Evolutionary conservation across 306 rosid species (phyloP).

Genomic region (Medicago arabica): DNA sequence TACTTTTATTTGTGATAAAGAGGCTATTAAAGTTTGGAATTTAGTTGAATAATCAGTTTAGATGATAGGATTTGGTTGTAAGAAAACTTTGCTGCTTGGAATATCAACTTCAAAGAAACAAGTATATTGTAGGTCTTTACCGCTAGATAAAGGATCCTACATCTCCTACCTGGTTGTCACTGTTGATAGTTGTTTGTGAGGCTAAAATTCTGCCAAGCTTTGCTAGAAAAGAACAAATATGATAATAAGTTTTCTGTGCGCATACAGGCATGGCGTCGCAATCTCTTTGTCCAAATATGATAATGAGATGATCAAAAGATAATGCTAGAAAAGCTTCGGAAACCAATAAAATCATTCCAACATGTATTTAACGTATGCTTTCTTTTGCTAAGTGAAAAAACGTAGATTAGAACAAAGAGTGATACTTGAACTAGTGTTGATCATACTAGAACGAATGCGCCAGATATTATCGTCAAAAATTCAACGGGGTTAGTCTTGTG

Average conservation of each 20-base stretch:
- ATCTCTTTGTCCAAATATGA: background rate
- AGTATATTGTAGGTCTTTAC: constrained; percentile 11
- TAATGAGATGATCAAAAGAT: background rate
- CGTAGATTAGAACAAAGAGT: too few relatives aligned
- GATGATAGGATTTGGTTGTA: background rate
- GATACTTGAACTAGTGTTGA: too few relatives aligned
- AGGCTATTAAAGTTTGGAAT: background rate
- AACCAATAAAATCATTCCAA: background rate
- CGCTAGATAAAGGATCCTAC: constrained; percentile 15
- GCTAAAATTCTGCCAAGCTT: background rate
- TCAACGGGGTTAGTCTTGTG: too few relatives aligned
- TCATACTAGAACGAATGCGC: too few relatives aligned
- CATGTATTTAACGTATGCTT: background rate
- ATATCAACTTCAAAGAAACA: constrained; percentile 12
- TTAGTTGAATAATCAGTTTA: constrained; percentile 3
- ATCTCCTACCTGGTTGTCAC: background rate
- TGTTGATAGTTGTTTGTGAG: background rate
- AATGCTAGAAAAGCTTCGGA: background rate
- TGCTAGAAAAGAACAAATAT: background rate
- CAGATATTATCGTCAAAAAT: too few relatives aligned
- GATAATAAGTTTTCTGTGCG: background rate
- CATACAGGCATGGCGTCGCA: background rate
- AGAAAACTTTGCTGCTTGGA: background rate
- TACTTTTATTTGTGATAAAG: background rate
- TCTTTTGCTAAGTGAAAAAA: too few relatives aligned